Evolutionary conservation across 2,329 filamentous ascomycete species (phyloP), one percentile per base, ranked within the genome.

Genomic region (Cladosporium austrohemisphaericum): DNA sequence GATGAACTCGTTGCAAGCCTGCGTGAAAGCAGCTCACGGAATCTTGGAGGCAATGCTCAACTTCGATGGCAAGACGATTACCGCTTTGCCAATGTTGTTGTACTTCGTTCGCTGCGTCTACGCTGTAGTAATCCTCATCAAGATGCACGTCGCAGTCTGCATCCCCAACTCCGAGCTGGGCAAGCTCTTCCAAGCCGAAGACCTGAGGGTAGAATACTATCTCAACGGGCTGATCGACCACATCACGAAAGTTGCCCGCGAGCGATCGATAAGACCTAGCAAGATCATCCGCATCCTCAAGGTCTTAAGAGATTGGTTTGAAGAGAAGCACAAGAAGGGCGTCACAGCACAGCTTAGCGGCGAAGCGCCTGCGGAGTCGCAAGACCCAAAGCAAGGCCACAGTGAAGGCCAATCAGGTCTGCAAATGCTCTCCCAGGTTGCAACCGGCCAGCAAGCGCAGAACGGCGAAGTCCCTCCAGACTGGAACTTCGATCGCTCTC

Each of bases 111-210:
- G 78, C 29, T 72, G 75, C 38, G 74, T 77, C 9, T 81, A 81
- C 57, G 75, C 78, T 11, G 71, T 78, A 18, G 76, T 81, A 5
- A 74, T 80, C 25, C 68, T 82, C 6, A 79, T 81, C 65, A 81
- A 81, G 57, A 75, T 82, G 69, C 79, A 78, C 64, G 76, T 79
- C 40, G 76, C 77, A 1, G 71, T 75, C 5, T 73, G 70, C 3
- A 69, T 67, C n/a, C 73, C 74, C 3, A 68, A 68, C 16, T 67
- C 62, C 16, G 74, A 78, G 56, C 65, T 78, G 1, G 69, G 71
- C 41, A 75, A 68, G 53, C 69, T 76, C 48, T 74, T 78, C 62
- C 69, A 70, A 31, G 67, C 71, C 28, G 68, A 74, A 35, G 68
- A 72, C 35, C 62, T 77, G 8, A 64, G 68, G n/a, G 70, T 77